Base-by-base conservation (phyloP, 306 rosid genomes). In the Vachellia collinsii region DNA sequence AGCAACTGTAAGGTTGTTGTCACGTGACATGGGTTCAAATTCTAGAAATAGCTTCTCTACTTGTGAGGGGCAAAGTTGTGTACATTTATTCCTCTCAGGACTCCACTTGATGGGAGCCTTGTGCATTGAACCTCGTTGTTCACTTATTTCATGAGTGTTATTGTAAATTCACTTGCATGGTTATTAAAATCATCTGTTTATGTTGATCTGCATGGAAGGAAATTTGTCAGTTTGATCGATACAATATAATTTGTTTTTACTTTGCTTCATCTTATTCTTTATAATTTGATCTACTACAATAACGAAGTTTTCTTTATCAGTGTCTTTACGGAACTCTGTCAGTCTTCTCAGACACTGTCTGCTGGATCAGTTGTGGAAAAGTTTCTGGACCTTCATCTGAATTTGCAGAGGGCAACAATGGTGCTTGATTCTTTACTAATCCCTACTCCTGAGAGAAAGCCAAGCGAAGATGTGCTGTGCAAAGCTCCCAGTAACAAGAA, bases 361-460 rank as follows among this genome's bases (percentile, higher is more conserved):
- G 89, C 89, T 59, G 97, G 91, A 67, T 44, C 64, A 74, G 54
- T 90, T 50, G 90, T 88, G 72, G 85, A 89, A 78, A 88, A 81
- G 84, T 89, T 92, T 73, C 39, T 90, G 80, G 91, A 90, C 46
- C 90, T 90, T 81, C 86, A 92, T 79, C 77, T 78, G 76, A 82
- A 80, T 48, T 74, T 90, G 84, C 86, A 77, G 86, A 81, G 84
- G 68, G 81, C 84, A 43, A 81, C 66, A 61, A 9, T 44, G 64
- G 11, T 80, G 12, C 76, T 91, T 53, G 84, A 81, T 79, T 80
- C 88, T 73, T 75, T 89, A 65, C 72, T 83, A 44, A 81, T 81
- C 75, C 80, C 76, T 29, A 66, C 74, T 68, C 70, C 69, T 6
- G 82, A 80, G 70, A 38, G 81, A 51, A 89, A 78, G 48, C 61